Evolutionary conservation across 2,329 filamentous ascomycete genomes (phyloP).

Genomic region (Calonectria pauciramosa): DNA sequence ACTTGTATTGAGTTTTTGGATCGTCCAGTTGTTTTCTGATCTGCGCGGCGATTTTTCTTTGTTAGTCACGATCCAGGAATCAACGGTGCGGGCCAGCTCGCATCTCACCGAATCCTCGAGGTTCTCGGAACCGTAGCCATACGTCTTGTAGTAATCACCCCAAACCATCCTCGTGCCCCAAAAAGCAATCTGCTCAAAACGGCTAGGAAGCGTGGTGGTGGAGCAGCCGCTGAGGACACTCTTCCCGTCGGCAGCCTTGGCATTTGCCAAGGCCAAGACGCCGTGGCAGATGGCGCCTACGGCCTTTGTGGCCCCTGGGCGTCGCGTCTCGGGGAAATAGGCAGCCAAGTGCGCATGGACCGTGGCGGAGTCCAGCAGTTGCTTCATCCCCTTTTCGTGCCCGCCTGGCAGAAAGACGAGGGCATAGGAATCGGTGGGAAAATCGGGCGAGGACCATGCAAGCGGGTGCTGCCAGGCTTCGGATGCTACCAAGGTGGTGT

Average conservation of each 20-base stretch:
- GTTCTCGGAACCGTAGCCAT: conserved; percentile 63
- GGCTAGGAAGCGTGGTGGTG: conserved; percentile 63
- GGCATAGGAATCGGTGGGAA: conserved; percentile 53
- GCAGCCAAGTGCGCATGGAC: conserved; percentile 59
- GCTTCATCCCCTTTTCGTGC: conserved; percentile 65
- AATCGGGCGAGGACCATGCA: conserved; percentile 59
- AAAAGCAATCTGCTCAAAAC: conserved; percentile 64
- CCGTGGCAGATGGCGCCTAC: conserved; percentile 67
- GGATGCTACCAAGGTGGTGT: conserved; percentile 59
- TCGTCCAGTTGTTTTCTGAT: conserved; percentile 22
- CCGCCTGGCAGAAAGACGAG: conserved; percentile 46
- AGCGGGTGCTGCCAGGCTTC: conserved; percentile 58
- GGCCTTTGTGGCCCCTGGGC: conserved; percentile 56
- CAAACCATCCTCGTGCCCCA: conserved; percentile 63
- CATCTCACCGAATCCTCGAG: conserved; percentile 60
- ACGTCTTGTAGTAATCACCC: conserved; percentile 71
- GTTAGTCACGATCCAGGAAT: not conserved
- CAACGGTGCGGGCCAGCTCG: no score
- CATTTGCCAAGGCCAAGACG: conserved; percentile 63
- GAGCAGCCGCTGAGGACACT: conserved; percentile 61
- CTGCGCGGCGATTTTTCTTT: not conserved
- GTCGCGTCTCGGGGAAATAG: conserved; percentile 63
- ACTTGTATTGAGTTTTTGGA: conserved; percentile 56
- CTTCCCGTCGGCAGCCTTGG: conserved; percentile 55
- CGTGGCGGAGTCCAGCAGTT: conserved; percentile 62